These are phyloP conservation scores for Globisporangium okanoganense DNA, from an alignment of 352 stramenopile genomes.

Conservation along the genomic window DNA sequence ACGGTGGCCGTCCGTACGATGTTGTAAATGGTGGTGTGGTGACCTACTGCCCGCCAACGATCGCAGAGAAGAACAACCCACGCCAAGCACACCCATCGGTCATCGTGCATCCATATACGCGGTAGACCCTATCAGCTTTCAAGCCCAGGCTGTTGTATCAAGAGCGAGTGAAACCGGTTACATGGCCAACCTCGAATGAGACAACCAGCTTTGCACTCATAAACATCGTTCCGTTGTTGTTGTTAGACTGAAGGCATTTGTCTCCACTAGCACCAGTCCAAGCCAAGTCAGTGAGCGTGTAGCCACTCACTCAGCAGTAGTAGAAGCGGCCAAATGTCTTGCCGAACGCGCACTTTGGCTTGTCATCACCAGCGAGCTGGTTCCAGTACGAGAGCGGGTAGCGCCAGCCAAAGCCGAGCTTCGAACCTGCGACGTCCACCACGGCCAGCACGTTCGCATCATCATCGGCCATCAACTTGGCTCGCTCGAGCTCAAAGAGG, in stretches of 20 bases:
- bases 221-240: not conserved
- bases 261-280: no score
- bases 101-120: conserved; percentile 57
- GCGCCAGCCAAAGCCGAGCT: conserved; percentile 19
- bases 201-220: not conserved
- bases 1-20: conserved; percentile 51
- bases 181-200: no score
- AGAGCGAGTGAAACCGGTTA: not conserved
- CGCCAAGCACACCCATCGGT: conserved; percentile 67
- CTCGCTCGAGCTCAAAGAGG: conserved; percentile 2
- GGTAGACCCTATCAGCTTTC: conserved; percentile 29
- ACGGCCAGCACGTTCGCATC: not conserved
- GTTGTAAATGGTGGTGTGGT: conserved; percentile 64
- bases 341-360: conserved; percentile 5
- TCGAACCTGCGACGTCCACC: not conserved
- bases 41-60: conserved; percentile 53
- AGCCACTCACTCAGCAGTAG: conserved; percentile 16
- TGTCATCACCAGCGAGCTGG: not conserved
- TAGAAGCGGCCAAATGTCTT: conserved; percentile 4
- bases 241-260: not conserved
- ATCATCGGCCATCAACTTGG: not conserved
- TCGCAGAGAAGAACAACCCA: conserved; percentile 59
- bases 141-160: not conserved
- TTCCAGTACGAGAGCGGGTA: conserved; percentile 14
- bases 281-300: not conserved